Evolutionary conservation across 331 rosid species (phyloP), one percentile per base, ranked within the genome.

Genomic region (Quercus phellos): DNA sequence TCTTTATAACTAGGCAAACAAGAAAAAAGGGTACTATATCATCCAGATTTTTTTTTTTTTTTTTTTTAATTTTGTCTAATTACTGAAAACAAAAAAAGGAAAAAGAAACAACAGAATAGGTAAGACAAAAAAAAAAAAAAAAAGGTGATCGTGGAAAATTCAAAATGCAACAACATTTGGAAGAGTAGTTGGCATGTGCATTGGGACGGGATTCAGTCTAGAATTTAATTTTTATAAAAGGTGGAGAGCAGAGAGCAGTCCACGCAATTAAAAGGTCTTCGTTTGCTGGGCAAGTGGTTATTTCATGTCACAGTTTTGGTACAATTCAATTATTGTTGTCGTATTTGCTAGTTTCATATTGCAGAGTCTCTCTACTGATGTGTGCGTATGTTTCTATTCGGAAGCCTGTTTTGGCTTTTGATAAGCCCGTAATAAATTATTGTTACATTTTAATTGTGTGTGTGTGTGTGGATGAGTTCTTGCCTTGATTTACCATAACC

Each of bases 111-210:
- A n/a, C 29, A n/a, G 60, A 18, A 16, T 4, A 19, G 46, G 2
- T 1, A 8, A 38, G 46, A 38, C 46, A 2, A 38, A 38, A 38
- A 38, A 38, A 0, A 6, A 1, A 6, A 34, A 32, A 32, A 1
- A 63, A 24, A 72, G 53, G 69, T 68, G 58, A 56, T 21, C 19
- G 4, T 7, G 8, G 11, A 50, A 27, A 24, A 2, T 22, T 21
- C 12, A 4, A 35, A 35, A 70, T 46, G 59, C 34, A 53, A 74
- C 32, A 78, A 74, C 32, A 78, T 51, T 24, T 50, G 55, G 84
- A 73, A 46, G 80, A 85, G 78, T 78, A 22, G 84, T 21, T 81
- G 72, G 74, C 83, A 79, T 72, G 88, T 74, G 81, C 70, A 69
- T 51, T 79, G 27, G 82, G 78, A 38, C 42, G 30, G 73, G 21